These are phyloP conservation scores for Pseudogymnoascus sp. DNA, from an alignment of 2,329 filamentous ascomycete genomes.

Conservation along the genomic window DNA sequence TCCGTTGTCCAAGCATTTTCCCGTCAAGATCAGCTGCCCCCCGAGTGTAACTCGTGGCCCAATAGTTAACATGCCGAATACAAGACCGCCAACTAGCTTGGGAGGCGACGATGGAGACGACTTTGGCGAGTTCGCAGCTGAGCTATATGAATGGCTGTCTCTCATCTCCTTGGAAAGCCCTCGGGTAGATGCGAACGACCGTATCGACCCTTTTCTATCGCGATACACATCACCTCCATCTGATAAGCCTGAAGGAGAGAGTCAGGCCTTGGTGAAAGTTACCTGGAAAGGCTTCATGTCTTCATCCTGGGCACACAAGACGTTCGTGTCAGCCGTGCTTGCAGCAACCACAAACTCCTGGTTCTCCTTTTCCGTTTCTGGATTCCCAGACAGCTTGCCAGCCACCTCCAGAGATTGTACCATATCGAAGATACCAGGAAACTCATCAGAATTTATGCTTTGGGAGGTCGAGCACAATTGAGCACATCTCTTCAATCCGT, in stretches of 20 bases:
- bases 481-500: slow-evolving; percentile 39
- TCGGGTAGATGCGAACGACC: slow-evolving; percentile 49
- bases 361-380: slow-evolving; percentile 48
- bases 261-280: slow-evolving; percentile 40
- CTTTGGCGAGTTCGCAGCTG: slow-evolving; percentile 55
- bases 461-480: slow-evolving; percentile 43
- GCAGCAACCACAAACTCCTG: slow-evolving; percentile 40
- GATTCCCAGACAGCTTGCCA: slow-evolving; percentile 40
- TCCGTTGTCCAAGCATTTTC: slow-evolving; percentile 40
- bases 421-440: slow-evolving; percentile 44
- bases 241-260: slow-evolving; percentile 10
- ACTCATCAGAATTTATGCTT: slow-evolving; percentile 47
- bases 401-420: slow-evolving; percentile 43
- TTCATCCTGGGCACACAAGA: slow-evolving; percentile 43
- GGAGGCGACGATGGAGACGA: slow-evolving; percentile 36
- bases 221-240: slow-evolving; percentile 51
- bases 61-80: slow-evolving; percentile 23
- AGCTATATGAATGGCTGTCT: slow-evolving; percentile 68
- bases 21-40: slow-evolving; percentile 35
- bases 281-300: slow-evolving; percentile 54
- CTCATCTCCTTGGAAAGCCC: slow-evolving; percentile 59
- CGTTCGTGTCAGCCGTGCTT: slow-evolving; percentile 40
- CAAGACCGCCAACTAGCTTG: slow-evolving; percentile 26
- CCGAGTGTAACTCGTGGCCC: slow-evolving; percentile 26
- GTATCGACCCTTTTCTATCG: slow-evolving; percentile 60